Evolutionary conservation across 352 stramenopile species (phyloP).

Genomic region (Pythium angustatum): DNA sequence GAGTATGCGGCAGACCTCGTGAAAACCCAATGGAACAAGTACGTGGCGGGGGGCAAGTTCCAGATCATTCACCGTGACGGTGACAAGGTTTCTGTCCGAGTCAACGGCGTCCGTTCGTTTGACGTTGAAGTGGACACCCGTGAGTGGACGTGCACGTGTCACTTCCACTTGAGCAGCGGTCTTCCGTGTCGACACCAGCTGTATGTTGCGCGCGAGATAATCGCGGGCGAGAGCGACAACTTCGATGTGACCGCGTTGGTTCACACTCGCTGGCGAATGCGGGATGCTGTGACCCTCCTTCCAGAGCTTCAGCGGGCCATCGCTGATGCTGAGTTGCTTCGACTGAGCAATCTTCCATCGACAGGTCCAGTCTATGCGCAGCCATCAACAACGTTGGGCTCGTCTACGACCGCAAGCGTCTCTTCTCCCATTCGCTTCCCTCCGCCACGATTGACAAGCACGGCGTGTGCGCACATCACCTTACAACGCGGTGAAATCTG

Average conservation of each 20-base stretch:
- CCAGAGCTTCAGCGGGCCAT: background rate
- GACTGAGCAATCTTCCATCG: background rate
- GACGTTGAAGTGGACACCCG: background rate
- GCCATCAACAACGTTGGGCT: background rate
- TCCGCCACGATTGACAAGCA: background rate
- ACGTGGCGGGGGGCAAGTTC: constrained; percentile 3
- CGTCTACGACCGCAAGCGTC: background rate
- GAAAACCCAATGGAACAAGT: constrained; percentile 1
- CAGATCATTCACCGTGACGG: background rate
- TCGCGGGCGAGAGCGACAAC: background rate
- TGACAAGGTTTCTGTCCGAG: background rate
- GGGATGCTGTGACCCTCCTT: background rate
- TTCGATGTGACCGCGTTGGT: background rate
- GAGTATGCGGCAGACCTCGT: constrained; percentile 1
- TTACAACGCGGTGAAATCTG: background rate
- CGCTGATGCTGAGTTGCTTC: background rate
- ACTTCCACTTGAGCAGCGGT: background rate
- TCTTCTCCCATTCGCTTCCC: background rate
- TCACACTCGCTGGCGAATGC: background rate
- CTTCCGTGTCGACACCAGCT: constrained; percentile 5
- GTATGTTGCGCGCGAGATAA: background rate
- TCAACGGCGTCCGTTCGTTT: background rate
- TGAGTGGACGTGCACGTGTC: constrained; percentile 5
- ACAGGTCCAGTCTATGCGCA: background rate
- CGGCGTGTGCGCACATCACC: background rate